phyloP scores from a whole-genome alignment of 2,329 filamentous ascomycete species.

The Aschersonia sp. region DNA sequence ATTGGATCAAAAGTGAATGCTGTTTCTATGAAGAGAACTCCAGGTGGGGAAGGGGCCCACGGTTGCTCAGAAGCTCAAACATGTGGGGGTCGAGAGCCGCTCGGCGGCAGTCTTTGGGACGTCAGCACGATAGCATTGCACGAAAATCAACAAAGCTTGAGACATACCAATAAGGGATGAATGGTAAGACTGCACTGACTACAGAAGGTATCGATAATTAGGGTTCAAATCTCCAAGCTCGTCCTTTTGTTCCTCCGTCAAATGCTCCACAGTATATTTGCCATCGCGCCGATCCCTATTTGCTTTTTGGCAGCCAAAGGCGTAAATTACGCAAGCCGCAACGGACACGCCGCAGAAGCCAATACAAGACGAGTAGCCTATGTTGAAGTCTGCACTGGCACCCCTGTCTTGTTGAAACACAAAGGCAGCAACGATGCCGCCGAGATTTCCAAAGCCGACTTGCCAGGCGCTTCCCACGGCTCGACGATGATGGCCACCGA shows the following conservation, averaged over 20 bases:
- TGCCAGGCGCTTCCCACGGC: slow-evolving; percentile 64
- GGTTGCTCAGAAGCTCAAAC: too few relatives aligned
- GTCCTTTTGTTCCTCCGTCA: slow-evolving; percentile 48
- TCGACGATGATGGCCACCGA: slow-evolving; percentile 57
- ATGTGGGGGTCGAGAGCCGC: too few relatives aligned
- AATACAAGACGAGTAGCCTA: slow-evolving; percentile 52
- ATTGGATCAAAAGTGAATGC: too few relatives aligned
- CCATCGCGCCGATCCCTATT: slow-evolving; percentile 44
- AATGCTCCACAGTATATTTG: slow-evolving; percentile 22
- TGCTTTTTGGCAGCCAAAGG: slow-evolving; percentile 37
- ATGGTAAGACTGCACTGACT: slow-evolving; percentile 4
- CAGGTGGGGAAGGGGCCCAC: too few relatives aligned
- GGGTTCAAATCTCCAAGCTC: slow-evolving; percentile 45
- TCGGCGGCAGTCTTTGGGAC: too few relatives aligned
- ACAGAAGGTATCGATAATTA: slow-evolving; percentile 45
- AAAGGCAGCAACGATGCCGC: slow-evolving; percentile 66
- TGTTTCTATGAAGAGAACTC: too few relatives aligned
- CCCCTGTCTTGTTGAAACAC: slow-evolving; percentile 52
- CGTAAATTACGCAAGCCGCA: slow-evolving; percentile 46
- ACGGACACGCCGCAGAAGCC: slow-evolving; percentile 45
- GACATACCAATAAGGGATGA: too few relatives aligned
- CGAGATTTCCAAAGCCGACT: slow-evolving; percentile 65
- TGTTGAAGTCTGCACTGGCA: slow-evolving; percentile 63
- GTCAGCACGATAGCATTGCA: too few relatives aligned
- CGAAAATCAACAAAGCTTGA: too few relatives aligned